Conservation (phyloP, 2,329 filamentous ascomycete genomes). For the Botrytis hyacinthi region DNA sequence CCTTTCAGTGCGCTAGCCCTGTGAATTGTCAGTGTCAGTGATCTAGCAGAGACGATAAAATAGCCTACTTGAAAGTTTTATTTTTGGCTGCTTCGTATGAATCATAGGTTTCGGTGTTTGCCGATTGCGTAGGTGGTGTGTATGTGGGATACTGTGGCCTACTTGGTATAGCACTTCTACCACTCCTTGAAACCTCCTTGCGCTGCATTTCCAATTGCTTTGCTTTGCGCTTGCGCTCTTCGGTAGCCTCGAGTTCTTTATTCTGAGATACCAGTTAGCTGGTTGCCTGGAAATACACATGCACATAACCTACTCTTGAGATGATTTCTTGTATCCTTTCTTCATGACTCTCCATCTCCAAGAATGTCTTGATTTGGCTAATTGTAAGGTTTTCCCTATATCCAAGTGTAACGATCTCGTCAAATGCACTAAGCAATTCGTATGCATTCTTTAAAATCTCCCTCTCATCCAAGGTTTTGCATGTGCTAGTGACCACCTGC, state of each 20-base stretch:
- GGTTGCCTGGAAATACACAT: constrained; percentile 1
- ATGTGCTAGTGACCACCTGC: constrained; percentile 94
- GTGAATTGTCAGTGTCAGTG: constrained; percentile 21
- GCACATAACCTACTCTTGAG: constrained; percentile 61
- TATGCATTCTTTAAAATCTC: constrained; percentile 95
- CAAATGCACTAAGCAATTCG: constrained; percentile 92
- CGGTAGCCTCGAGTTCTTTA: constrained; percentile 96
- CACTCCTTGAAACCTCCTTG: constrained; percentile 84
- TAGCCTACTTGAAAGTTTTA: constrained; percentile 74
- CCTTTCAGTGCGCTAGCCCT: constrained; percentile 70
- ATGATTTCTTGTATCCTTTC: constrained; percentile 99
- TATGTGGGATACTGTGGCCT: constrained; percentile 86
- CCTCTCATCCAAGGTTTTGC: constrained; percentile 91
- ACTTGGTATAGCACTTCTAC: constrained; percentile 65
- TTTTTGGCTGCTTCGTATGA: constrained; percentile 97
- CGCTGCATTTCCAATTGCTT: constrained; percentile 99
- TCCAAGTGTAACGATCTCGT: constrained; percentile 92
- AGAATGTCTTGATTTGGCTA: constrained; percentile 96
- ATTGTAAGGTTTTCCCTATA: constrained; percentile 96
- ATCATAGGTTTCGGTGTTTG: constrained; percentile 80
- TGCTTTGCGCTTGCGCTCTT: constrained; percentile 97
- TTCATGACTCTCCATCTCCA: constrained; percentile 99
- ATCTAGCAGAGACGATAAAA: constrained; percentile 32
- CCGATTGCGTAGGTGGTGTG: constrained; percentile 72
- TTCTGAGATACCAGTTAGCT: constrained; percentile 56